Evolutionary conservation across 495 filamentous ascomycete genomes (phyloP), one percentile per base, ranked within the genome.

Genomic region (Penicillium antarcticum): DNA sequence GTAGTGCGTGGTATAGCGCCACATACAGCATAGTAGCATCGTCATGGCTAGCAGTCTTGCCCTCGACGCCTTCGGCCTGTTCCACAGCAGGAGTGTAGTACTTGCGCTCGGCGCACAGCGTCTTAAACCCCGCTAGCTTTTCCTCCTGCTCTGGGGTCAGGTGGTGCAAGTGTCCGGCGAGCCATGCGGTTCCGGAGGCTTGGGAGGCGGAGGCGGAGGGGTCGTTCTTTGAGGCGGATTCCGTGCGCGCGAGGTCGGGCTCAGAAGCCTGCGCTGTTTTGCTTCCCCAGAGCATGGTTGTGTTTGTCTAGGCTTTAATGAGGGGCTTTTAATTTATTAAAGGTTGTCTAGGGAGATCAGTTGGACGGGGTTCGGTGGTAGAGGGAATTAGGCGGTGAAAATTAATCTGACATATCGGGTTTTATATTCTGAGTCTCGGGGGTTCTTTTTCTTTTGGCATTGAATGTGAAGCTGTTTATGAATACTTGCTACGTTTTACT

Each of bases 1-100:
- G 42, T 33, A 16, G 24, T 26, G 29, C 31, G 42, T 45, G 12
- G 26, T 7, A 29, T 10, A 29, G 37, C 45, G 49, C 51, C 51
- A 72, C 86, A 55, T 76, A 92, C 87, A 95, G 75, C 57, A 95
- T 69, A 4, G 87, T 91, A 63, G 87, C 83, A 75, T 95, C 89
- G 45, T 89, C 87, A 63, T 91, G 88, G 52, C 83, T 87, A 0
- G 86, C 64, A 14, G 62, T 65, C 47, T 63, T 52, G 13, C 53
- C 59, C 23, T 62, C 62, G 10, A 50, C 71, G 5, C 63, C 73
- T 23, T 71, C 67, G 1, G 53, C 42, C 43, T 40, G 52, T 42
- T 61, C 62, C 16, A 55, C 62, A 12, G 73, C 77, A 2, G 82
- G 76, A 36, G 68, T 79, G 62, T 90, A 94, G 53, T 87, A 76